Percentiles rank a stretch among this genome's conserved stretches.
These are phyloP conservation scores for Annona cherimola DNA, from an alignment of 164 flowering plant genomes.

Conservation along the genomic window DNA sequence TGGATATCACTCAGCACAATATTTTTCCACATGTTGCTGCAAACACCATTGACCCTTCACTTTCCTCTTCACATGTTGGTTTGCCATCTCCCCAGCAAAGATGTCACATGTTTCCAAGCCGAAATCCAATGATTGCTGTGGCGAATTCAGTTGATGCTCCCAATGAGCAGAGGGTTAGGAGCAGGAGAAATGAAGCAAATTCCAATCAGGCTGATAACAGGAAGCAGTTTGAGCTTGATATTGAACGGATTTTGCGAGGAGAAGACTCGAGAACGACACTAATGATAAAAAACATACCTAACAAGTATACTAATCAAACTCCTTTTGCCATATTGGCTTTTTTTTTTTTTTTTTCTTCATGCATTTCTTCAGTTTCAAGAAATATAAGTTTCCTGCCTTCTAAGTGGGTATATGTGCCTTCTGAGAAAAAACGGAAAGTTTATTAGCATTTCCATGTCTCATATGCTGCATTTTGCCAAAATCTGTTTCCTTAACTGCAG, in stretches of 20 bases:
- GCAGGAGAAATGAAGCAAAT: slow-evolving; percentile 46
- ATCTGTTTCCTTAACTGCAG: not conserved
- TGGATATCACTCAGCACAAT: slow-evolving; percentile 69
- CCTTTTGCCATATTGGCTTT: not conserved
- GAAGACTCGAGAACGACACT: slow-evolving; percentile 73
- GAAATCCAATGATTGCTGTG: slow-evolving; percentile 59
- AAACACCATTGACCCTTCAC: slow-evolving; percentile 50
- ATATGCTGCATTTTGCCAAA: not conserved
- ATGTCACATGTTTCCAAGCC: slow-evolving; percentile 57
- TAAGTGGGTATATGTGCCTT: not conserved
- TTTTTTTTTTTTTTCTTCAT: not conserved
- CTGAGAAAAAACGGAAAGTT: not conserved
- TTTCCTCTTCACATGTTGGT: slow-evolving; percentile 43
- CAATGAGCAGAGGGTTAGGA: slow-evolving; percentile 39
- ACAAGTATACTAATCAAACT: slow-evolving; percentile 48
- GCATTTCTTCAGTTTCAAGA: not conserved
- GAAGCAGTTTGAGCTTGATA: slow-evolving; percentile 77
- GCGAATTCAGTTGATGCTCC: slow-evolving; percentile 56
- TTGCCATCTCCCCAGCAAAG: slow-evolving; percentile 65
- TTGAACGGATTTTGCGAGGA: slow-evolving; percentile 65
- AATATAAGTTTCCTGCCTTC: not conserved
- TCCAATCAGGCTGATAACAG: slow-evolving; percentile 55
- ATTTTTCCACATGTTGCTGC: slow-evolving; percentile 53
- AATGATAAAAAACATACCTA: slow-evolving; percentile 89
- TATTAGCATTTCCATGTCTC: not conserved